These are phyloP conservation scores for Heliosperma pusillum DNA, from an alignment of 148 eudicot species.

Conservation along the genomic window DNA sequence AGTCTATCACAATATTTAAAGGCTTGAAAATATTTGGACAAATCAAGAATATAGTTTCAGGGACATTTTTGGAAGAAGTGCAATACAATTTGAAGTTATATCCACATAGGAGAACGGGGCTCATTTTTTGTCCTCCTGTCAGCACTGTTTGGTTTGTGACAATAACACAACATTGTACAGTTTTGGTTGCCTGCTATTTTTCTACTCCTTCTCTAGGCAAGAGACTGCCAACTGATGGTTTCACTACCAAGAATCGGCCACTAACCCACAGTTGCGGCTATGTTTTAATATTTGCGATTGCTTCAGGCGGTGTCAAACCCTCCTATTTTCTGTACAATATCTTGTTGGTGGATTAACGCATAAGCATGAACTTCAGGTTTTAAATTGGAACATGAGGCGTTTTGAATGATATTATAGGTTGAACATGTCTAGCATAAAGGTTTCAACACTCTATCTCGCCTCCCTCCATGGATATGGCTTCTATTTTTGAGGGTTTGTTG, in stretches of 20 bases:
- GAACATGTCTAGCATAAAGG: no score
- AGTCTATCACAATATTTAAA: neutral
- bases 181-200: neutral
- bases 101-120: neutral
- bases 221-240: no score
- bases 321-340: no score
- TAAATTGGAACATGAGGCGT: no score
- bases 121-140: neutral
- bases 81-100: neutral
- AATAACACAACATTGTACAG: neutral
- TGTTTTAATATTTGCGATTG: neutral
- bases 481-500: no score
- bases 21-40: neutral
- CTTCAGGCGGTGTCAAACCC: no score
- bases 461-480: no score
- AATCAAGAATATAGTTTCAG: neutral
- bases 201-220: neutral
- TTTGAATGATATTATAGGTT: no score
- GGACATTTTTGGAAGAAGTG: no score
- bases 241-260: neutral
- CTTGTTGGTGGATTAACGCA: neutral
- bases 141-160: no score
- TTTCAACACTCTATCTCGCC: no score
- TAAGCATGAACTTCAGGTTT: no score
- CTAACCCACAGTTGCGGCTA: neutral